Base-by-base conservation (phyloP, 2,329 filamentous ascomycete genomes). In the Botrytis fabae region DNA sequence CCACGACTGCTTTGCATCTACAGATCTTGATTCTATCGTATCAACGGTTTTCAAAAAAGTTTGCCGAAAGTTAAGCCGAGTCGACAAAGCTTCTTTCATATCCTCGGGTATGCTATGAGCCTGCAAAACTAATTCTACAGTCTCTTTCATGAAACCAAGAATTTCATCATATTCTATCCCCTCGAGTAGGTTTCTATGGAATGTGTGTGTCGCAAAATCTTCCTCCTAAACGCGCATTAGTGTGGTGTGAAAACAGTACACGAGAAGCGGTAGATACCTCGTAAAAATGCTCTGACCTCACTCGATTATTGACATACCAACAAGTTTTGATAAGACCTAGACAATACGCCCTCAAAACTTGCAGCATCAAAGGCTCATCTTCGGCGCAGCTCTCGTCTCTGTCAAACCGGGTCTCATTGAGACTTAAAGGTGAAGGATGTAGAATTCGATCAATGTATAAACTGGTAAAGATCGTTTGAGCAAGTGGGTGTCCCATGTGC, bases 401-500 rank as follows among this genome's bases (percentile, higher is more conserved):
- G 68, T 78, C 77, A 76, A 78, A 77, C 40, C 73, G 74, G 44
- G 74, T 78, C 62, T 77, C 79, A 4, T 90, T 84, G 40, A 97
- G 83, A 8, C 82, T 87, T 51, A 83, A 84, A 7, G 93, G 91
- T 44, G 88, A 86, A 0, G 93, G 91, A 83, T 90, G 92, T 74
- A 97, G 84, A 25, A 99, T 85, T 66, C 90, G 90, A 78, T 98
- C 95, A 73, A 98, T 89, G 81, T 99, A 96, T 48, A 97, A 86
- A 70, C 94, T 97, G 8, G 95, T 98, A 81, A 98, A 94, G 1
- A 99, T 84, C 0, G 96, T 98, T 81, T 98, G 96, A 1, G 95
- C 97, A 14, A 99, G 87, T 1, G 96, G 94, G 80, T 97, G 95
- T n/a, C 97, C 96, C 78, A 93, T 90, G 81, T 98, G 94, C 95